These are phyloP conservation scores for Wickerhamiella dianesei DNA, from an alignment of 805 yeast genomes.

Conservation along the genomic window DNA sequence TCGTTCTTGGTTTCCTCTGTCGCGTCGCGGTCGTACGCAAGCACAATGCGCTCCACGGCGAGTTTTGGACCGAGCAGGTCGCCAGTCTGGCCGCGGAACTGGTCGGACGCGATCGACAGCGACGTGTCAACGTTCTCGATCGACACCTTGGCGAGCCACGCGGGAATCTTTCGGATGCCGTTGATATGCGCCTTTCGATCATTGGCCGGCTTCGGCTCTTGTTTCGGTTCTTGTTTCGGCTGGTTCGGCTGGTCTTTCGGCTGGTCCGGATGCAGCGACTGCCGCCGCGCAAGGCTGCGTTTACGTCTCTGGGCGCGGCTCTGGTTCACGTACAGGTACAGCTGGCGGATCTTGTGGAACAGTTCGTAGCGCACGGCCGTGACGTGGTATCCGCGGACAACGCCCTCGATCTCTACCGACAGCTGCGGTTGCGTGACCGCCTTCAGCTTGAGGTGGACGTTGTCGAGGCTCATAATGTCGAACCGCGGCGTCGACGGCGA, in stretches of 20 bases:
- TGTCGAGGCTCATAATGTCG: slow-evolving; percentile 20
- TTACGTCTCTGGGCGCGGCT: slow-evolving; percentile 2
- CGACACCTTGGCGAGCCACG: slow-evolving; percentile 12
- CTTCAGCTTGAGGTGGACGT: slow-evolving; percentile 13
- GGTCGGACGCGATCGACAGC: slow-evolving; percentile 16
- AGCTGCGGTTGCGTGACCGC: slow-evolving; percentile 22
- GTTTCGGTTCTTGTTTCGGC: neutral
- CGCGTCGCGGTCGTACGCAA: slow-evolving; percentile 9
- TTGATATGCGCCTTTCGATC: neutral
- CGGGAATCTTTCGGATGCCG: slow-evolving; percentile 16
- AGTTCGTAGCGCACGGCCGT: slow-evolving; percentile 23
- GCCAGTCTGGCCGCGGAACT: slow-evolving; percentile 16
- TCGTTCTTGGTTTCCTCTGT: neutral
- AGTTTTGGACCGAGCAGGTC: slow-evolving; percentile 16
- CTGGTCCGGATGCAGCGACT: neutral
- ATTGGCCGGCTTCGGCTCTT: too few species aligned
- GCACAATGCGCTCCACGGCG: slow-evolving; percentile 3
- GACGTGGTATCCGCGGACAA: slow-evolving; percentile 20
- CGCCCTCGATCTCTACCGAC: slow-evolving; percentile 18
- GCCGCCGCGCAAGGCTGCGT: neutral
- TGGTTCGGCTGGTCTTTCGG: neutral
- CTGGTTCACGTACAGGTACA: slow-evolving; percentile 6
- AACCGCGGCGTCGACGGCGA: slow-evolving; percentile 19
- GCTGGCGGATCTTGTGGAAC: slow-evolving; percentile 22
- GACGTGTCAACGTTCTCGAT: slow-evolving; percentile 7